Evolutionary conservation across 176 grass and related monocot species (phyloP), one percentile per base, ranked within the genome.

Genomic region (Aegilops longissima): DNA sequence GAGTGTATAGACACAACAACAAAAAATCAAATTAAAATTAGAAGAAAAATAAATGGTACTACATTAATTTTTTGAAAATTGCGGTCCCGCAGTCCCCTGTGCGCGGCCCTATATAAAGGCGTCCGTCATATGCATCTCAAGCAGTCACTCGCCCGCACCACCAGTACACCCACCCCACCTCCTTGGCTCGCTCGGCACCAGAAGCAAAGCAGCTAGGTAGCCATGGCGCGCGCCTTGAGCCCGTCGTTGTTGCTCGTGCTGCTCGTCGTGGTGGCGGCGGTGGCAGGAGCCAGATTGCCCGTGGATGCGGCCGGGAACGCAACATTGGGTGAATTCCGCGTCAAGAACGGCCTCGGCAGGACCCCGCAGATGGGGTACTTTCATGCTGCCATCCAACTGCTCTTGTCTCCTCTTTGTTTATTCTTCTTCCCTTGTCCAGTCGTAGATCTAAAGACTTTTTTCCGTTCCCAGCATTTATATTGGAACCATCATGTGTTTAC

Each of bases 361-460:
- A 92, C 93, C 86, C 95, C 95, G 79, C 95, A 92, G 78, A 98
- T 98, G 96, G 96, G 96, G 96, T 30, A 18, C 58, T 21, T 75
- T 25, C 14, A 69, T 17, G 49, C 5, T 52, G 49, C 49, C 13
- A 16, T 17, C 49, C 35, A 25, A 18, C 36, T 6, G 6, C 21
- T 23, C 2, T 74, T 25, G 11, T 63, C 21, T 12, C 12, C 33
- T 9, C 0, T 8, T 68, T 17, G 27, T 47, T 8, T 47, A 4
- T 54, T 54, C 59, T 52, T 1, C 49, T 52, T 52, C 5, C 27
- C 6, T 44, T 0, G 72, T 10, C 13, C 24, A 51, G 17, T 52
- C 1, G 49, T 17, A 52, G 14, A 52, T 52, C 49, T 52, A 52
- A 52, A 52, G 12, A 3, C 1, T 5, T 17, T 52, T 52, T 51